Percentiles rank a stretch among this genome's conserved stretches.
phyloP scores from a whole-genome alignment of 768 basidiomycete species.

The Daedaleopsis sinensis region DNA sequence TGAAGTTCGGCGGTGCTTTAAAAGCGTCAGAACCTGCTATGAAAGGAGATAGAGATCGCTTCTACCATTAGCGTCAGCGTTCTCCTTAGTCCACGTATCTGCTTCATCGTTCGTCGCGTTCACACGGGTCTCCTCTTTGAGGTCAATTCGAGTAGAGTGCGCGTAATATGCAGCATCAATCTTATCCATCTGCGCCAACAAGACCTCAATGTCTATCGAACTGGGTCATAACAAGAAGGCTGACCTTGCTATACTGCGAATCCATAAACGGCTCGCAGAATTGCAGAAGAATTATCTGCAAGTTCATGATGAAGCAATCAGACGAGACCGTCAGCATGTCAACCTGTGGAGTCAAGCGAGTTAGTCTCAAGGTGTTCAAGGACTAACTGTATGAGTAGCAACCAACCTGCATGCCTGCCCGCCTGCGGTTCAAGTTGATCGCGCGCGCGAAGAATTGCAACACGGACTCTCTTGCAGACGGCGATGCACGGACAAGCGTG shows the following conservation, averaged over 20 bases:
- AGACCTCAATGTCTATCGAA: not conserved
- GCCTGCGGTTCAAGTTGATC: conserved; percentile 75
- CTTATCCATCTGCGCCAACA: conserved; percentile 72
- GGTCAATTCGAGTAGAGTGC: conserved; percentile 68
- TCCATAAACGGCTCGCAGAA: conserved; percentile 97
- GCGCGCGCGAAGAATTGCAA: conserved; percentile 80
- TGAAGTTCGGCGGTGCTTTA: conserved; percentile 83
- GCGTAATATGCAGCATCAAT: conserved; percentile 86
- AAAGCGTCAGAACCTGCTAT: not conserved
- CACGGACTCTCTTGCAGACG: conserved; percentile 79
- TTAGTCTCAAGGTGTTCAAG: conserved; percentile 37
- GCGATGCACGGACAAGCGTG: conserved; percentile 79
- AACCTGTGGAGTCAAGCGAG: conserved; percentile 38
- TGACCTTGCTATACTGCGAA: conserved; percentile 82
- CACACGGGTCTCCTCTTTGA: conserved; percentile 91
- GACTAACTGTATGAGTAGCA: not conserved
- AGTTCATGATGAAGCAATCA: conserved; percentile 92
- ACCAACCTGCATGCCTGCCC: conserved; percentile 87
- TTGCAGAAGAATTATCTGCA: conserved; percentile 78
- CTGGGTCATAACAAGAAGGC: not conserved
- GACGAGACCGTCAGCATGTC: conserved; percentile 84
- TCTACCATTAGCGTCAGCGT: conserved; percentile 48
- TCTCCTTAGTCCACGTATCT: conserved; percentile 63
- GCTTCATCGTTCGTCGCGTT: conserved; percentile 92
- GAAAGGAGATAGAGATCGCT: not conserved